phyloP scores from a whole-genome alignment of 768 basidiomycete genomes.

The Xerocomellus chrysenteron region DNA sequence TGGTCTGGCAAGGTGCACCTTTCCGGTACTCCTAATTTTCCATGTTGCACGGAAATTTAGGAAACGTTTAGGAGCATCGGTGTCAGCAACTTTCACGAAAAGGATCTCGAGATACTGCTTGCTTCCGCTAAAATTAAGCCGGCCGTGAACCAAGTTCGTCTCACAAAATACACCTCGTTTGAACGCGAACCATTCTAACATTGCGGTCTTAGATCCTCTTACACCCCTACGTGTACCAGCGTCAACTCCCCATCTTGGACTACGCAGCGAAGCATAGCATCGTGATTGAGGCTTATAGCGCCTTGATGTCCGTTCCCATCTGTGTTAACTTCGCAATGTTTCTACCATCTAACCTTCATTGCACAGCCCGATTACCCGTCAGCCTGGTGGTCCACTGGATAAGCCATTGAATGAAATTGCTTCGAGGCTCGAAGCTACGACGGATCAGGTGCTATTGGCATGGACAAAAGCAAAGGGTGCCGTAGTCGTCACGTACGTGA shows the following conservation, averaged over 20 bases:
- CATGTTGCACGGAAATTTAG: neutral
- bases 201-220: constrained; percentile 52
- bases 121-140: constrained; percentile 61
- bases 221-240: constrained; percentile 67
- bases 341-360: neutral
- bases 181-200: neutral
- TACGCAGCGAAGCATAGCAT: constrained; percentile 59
- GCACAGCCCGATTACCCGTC: constrained; percentile 59
- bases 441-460: constrained; percentile 70
- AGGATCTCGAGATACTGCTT: constrained; percentile 55
- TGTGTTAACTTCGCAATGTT: neutral
- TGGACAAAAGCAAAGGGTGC: constrained; percentile 73
- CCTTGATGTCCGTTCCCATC: constrained; percentile 49
- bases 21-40: neutral
- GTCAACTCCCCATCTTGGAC: constrained; percentile 54
- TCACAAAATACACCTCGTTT: neutral
- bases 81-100: constrained; percentile 64
- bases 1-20: constrained; percentile 57
- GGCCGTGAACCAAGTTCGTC: constrained; percentile 64
- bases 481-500: constrained; percentile 58
- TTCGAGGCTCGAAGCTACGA: constrained; percentile 46
- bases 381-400: constrained; percentile 66
- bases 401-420: constrained; percentile 56
- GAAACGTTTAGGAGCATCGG: constrained; percentile 56
- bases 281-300: constrained; percentile 69